Evolutionary conservation across 139 green algal species (phyloP), one percentile per base, ranked within the genome.

Genomic region (Tetradesmus lagerheimii): DNA sequence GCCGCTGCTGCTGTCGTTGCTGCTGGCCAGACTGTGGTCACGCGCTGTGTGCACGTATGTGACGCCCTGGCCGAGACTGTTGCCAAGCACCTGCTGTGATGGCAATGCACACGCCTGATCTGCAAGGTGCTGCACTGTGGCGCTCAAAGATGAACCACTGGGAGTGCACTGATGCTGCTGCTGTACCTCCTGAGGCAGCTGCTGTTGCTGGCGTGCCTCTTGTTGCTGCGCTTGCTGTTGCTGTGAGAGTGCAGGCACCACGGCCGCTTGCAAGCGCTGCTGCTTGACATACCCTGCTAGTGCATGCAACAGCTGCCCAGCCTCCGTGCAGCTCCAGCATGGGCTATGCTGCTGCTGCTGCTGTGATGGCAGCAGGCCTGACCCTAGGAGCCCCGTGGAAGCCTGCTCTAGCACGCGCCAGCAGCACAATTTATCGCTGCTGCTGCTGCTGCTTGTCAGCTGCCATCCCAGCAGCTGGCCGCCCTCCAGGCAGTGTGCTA

Each of bases 281-380:
- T 82, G 76, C 76, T 53, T 82, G 76, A 47, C 76, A 53, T 82
- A 84, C n/a, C 27, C 37, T 64, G 83, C 38, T 20, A 80, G 25
- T 23, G 64, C 37, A 29, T n/a, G 57, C 64, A 88, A 25, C 62
- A 88, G 83, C 83, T 80, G 57, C 34, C 62, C 64, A 20, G 83
- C 64, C 25, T 88, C 83, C 38, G 16, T 57, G 82, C 82, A 62
- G 57, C 82, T 87, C 35, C 53, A 66, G 18, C 4, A 20, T 38
- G 47, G 8, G 80, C 83, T 80, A 62, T 80, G 83, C 27, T 25
- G 25, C 25, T 4, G 67, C 67, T 80, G 64, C 50, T 86, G 38
- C 47, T 71, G 27, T 41, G 15, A 9, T n/a, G 25, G 38, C 25
- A 62, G 79, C 27, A 57, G 18, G 39, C 41, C 45, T 23, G 23